Evolutionary conservation across 108 stramenopile species (phyloP).

Genomic region (Asterionellopsis glacialis): DNA sequence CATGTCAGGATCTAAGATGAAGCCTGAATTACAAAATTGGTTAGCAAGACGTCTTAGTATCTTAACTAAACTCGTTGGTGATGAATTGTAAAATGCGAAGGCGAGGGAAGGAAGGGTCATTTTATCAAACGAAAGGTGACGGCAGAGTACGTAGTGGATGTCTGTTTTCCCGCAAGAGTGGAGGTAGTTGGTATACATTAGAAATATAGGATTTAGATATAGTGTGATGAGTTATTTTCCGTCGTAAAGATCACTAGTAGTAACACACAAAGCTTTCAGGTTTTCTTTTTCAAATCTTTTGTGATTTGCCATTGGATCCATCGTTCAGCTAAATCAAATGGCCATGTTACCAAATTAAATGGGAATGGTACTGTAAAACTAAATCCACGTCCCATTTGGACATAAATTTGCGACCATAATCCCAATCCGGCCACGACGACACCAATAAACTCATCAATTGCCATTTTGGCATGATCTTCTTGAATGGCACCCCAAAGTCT

Average conservation of each 20-base stretch:
- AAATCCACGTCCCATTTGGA: conserved; percentile 1
- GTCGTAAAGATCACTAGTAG: too few relatives aligned
- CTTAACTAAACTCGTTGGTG: not conserved
- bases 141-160: too few relatives aligned
- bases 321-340: conserved; percentile 46
- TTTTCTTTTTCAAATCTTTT: not conserved
- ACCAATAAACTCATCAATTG: conserved; percentile 75
- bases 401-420: conserved; percentile 77
- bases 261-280: too few relatives aligned
- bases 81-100: too few relatives aligned
- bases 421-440: conserved; percentile 82
- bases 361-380: conserved; percentile 83
- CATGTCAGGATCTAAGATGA: conserved; percentile 37
- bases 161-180: too few relatives aligned
- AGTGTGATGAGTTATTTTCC: too few relatives aligned
- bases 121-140: too few relatives aligned
- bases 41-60: conserved; percentile 37
- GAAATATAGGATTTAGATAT: too few relatives aligned
- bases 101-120: too few relatives aligned
- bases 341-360: conserved; percentile 80
- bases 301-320: conserved; percentile 28
- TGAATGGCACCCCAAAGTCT: conserved; percentile 10
- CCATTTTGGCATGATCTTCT: conserved; percentile 61
- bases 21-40: conserved; percentile 39
- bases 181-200: too few relatives aligned